Base-by-base conservation (phyloP, 192 early-diverging fungal genomes). In the Coemansia sp. region DNA sequence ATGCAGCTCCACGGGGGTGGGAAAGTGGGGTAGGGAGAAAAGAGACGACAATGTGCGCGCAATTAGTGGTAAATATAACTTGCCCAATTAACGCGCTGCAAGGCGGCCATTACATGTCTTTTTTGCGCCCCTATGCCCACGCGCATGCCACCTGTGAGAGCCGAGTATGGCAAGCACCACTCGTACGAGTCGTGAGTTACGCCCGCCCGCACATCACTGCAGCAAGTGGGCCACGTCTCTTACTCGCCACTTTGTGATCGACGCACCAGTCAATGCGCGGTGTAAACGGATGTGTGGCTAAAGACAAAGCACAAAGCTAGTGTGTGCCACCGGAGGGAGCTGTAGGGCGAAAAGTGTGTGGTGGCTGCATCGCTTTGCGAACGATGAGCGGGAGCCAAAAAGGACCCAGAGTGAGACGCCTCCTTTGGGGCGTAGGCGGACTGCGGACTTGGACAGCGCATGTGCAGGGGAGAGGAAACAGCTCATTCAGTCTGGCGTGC, bases 81-180 rank as follows among this genome's bases (percentile, higher is more conserved):
- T 21, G 34, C 9, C 26, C 64, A 66, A 66, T 59, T 59, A 66
- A 66, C 37, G 64, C 64, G 14, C 55, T 66, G 64, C 64, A 66
- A 43, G 56, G 31, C 31, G 38, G 20, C 31, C 43, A 62, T 18
- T 10, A 18, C 39, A 34, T 46, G 61, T 46, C 18, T 59, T 18
- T 43, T 59, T 55, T 8, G 9, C 14, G 28, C 14, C 21, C 50
- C 50, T 53, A 53, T 53, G 50, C 26, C 50, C 50, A 26, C 50
- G 3, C 38, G 60, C 60, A 61, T 42, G 42, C 5, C 34, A 8
- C 10, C 21, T 51, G 62, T 21, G 46, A 21, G 45, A 63, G 50
- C 45, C 33, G 33, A 36, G 33, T 59, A 11, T 39, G 14, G 53
- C 42, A 18, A 16, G 38, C 51, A 28, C 51, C 13, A n/a, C 23